Evolutionary conservation across 2,329 filamentous ascomycete species (phyloP).

Genomic region (Colletotrichum sp.): DNA sequence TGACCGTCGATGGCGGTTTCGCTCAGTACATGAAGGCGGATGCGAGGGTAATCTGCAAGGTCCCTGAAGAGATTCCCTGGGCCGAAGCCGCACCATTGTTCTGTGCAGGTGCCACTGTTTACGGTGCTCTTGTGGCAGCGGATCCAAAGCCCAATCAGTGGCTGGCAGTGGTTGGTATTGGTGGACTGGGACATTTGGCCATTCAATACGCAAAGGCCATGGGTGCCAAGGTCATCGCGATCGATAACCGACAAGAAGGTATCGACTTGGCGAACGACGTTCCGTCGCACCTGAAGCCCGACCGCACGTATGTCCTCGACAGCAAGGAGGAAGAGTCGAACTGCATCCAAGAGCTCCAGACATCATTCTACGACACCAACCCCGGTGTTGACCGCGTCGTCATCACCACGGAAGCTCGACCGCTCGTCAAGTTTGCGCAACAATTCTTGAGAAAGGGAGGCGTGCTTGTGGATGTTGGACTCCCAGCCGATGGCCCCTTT

Average conservation of each 20-base stretch:
- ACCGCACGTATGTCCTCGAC: constrained; percentile 12
- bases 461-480: constrained; percentile 15
- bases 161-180: constrained; percentile 29
- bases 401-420: constrained; percentile 16
- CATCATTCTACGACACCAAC: constrained; percentile 12
- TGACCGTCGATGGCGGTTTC: constrained; percentile 29
- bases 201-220: constrained; percentile 29
- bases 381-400: constrained; percentile 26
- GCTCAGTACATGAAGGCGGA: constrained; percentile 30
- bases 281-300: constrained; percentile 17
- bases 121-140: constrained; percentile 22
- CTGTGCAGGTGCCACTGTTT: constrained; percentile 32
- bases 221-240: constrained; percentile 26
- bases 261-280: constrained; percentile 20
- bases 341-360: constrained; percentile 11
- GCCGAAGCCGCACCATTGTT: constrained; percentile 29
- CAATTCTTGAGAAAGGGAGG: constrained; percentile 24
- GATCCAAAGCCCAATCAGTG: constrained; percentile 22
- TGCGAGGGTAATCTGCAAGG: constrained; percentile 26
- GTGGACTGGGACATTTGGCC: constrained; percentile 29
- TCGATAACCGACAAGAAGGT: constrained; percentile 25
- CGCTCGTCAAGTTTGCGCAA: constrained; percentile 16
- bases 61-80: constrained; percentile 26
- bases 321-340: constrained; percentile 13
- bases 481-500: constrained; percentile 20